These are phyloP conservation scores for Termitomyces sp. DNA, from an alignment of 768 basidiomycete species.

Conservation along the genomic window DNA sequence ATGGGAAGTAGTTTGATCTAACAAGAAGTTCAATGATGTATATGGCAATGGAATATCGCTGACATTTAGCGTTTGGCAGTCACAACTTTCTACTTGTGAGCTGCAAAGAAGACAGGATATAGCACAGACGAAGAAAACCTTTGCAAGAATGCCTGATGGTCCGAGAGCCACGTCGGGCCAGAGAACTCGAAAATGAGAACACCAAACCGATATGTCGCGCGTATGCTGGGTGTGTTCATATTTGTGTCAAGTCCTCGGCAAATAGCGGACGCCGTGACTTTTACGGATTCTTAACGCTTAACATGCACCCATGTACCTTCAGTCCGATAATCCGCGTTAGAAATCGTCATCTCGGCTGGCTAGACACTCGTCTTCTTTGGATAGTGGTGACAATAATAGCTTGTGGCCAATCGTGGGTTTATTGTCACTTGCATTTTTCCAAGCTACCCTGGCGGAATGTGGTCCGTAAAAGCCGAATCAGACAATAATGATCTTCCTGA, in stretches of 20 bases:
- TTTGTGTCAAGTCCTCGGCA: constrained; percentile 9
- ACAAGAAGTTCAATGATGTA: constrained; percentile 3
- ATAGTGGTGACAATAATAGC: background rate
- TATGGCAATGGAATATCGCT: constrained; percentile 4
- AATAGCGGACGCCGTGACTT: background rate
- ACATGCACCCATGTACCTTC: background rate
- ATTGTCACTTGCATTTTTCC: background rate
- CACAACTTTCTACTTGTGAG: background rate
- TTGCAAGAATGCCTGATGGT: background rate
- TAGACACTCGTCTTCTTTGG: background rate
- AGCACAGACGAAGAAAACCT: background rate
- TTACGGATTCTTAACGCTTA: background rate
- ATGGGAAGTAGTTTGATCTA: constrained; percentile 18
- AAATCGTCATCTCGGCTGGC: too few relatives aligned
- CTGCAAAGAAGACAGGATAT: background rate
- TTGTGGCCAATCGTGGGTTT: background rate
- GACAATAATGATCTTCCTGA: too few relatives aligned
- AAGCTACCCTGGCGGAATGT: background rate
- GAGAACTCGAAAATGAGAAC: background rate
- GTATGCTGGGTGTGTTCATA: constrained; percentile 5
- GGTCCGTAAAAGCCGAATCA: background rate
- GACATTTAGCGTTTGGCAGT: constrained; percentile 2
- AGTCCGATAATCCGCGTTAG: background rate
- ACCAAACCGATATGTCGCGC: constrained; percentile 7
- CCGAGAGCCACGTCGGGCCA: background rate